Evolutionary conservation across 2,329 filamentous ascomycete species (phyloP).

Genomic region (Apiospora pterosperma): DNA sequence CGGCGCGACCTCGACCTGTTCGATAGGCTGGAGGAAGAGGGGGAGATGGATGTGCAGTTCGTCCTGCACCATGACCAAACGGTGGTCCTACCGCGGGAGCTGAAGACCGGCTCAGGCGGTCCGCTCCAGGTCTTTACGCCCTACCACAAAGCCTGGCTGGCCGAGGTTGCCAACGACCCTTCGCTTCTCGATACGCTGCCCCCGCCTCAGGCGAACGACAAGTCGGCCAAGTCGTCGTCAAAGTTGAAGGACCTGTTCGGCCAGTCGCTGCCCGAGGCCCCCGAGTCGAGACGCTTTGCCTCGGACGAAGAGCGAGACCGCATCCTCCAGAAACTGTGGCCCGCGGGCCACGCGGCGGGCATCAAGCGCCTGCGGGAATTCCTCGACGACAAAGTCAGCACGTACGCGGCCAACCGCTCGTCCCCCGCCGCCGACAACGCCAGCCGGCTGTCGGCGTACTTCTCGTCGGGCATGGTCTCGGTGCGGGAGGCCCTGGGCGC

Average conservation of each 20-base stretch:
- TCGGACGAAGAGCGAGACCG: constrained; percentile 26
- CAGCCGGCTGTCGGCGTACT: constrained; percentile 31
- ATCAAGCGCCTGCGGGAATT: constrained; percentile 27
- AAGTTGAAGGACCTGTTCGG: constrained; percentile 23
- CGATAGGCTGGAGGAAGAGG: constrained; percentile 10
- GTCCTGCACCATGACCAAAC: constrained; percentile 20
- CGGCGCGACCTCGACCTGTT: constrained; percentile 19
- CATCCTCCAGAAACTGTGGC: constrained; percentile 29
- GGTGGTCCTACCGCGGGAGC: constrained; percentile 13
- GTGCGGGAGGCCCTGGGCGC: constrained; percentile 17
- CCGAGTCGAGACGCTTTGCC: constrained; percentile 28
- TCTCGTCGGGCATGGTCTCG: constrained; percentile 25
- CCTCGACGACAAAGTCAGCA: constrained; percentile 25
- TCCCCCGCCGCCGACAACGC: constrained; percentile 29
- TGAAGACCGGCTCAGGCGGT: constrained; percentile 15
- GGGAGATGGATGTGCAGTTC: constrained; percentile 6
- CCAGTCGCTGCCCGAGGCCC: constrained; percentile 22
- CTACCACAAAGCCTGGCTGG: constrained; percentile 24
- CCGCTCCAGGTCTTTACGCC: constrained; percentile 22
- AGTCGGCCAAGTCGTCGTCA: constrained; percentile 24
- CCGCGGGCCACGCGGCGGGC: constrained; percentile 29
- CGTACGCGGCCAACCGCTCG: constrained; percentile 28
- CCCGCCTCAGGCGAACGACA: constrained; percentile 25
- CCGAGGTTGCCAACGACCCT: constrained; percentile 42
- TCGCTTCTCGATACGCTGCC: constrained; percentile 38